Percentiles rank a stretch among this genome's conserved stretches.
These are phyloP conservation scores for Glycyrrhiza uralensis DNA, from an alignment of 306 rosid genomes.

Conservation along the genomic window DNA sequence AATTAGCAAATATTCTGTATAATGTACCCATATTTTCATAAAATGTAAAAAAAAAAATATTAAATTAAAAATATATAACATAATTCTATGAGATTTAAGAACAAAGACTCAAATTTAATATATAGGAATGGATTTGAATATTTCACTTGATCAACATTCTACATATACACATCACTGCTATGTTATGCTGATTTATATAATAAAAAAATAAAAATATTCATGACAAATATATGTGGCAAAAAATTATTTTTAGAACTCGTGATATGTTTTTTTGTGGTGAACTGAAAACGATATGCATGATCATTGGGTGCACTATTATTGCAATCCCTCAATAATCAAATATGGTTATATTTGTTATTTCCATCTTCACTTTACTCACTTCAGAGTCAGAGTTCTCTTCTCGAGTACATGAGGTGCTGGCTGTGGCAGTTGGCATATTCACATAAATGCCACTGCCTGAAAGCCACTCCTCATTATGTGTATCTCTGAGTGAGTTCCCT, in stretches of 20 bases:
- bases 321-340: conserved; percentile 4
- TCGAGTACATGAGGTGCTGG: conserved; percentile 1
- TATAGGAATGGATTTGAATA: too few species aligned
- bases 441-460: not conserved
- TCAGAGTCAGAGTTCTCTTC: not conserved
- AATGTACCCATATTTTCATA: too few species aligned
- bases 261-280: not conserved
- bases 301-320: not conserved
- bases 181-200: not conserved
- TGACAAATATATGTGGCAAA: not conserved
- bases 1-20: too few species aligned
- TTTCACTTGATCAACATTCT: not conserved
- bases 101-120: too few species aligned
- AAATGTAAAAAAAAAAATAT: too few species aligned
- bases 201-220: not conserved
- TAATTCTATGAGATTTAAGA: too few species aligned
- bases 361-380: not conserved
- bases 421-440: not conserved
- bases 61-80: too few species aligned
- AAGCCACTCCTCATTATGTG: conserved; percentile 3
- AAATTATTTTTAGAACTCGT: not conserved
- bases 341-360: not conserved
- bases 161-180: too few species aligned
- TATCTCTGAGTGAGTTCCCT: not conserved
- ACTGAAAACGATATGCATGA: conserved; percentile 18